A percentile compares a stretch with the other conserved stretches of the same genome.
Conservation (phyloP, 1,284 basidiomycete species). For the Wolfiporia cocos region DNA sequence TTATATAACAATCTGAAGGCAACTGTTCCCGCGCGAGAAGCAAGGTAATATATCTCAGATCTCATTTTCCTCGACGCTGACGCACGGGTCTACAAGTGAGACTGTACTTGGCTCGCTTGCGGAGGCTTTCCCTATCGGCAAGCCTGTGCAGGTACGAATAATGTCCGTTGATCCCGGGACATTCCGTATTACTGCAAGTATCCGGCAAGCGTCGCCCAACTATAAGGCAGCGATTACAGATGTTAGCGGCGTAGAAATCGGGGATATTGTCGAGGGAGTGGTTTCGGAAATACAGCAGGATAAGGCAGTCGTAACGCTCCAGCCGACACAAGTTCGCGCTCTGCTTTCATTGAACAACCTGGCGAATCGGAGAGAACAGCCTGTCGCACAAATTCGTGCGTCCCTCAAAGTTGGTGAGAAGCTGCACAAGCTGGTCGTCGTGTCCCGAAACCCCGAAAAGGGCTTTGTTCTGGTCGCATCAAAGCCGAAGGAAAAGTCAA, state of each 20-base stretch:
- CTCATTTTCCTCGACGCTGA: constrained; percentile 1
- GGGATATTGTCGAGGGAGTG: constrained; percentile 65
- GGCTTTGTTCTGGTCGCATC: constrained; percentile 85
- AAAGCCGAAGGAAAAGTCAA: constrained; percentile 47
- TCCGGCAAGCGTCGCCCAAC: constrained; percentile 72
- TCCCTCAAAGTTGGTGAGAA: constrained; percentile 68
- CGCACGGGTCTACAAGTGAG: constrained; percentile 40
- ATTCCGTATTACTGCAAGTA: constrained; percentile 76
- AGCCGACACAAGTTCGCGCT: constrained; percentile 70
- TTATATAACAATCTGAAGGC: constrained; percentile 91
- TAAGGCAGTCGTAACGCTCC: constrained; percentile 71
- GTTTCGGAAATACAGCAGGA: constrained; percentile 81
- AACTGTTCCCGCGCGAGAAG: constrained; percentile 75
- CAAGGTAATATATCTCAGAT: constrained; percentile 47
- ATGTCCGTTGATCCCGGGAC: constrained; percentile 63
- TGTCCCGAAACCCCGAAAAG: constrained; percentile 87
- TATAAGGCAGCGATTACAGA: constrained; percentile 48
- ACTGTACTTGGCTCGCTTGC: constrained; percentile 56
- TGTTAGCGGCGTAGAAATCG: constrained; percentile 71
- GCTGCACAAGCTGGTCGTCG: constrained; percentile 78
- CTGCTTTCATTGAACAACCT: constrained; percentile 84
- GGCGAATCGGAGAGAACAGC: constrained; percentile 72
- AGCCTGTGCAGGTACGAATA: constrained; percentile 84
- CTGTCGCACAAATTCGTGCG: constrained; percentile 66
- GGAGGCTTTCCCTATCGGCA: constrained; percentile 74